A percentile compares a stretch with the other conserved stretches of the same genome.
phyloP scores from a whole-genome alignment of 2,329 filamentous ascomycete species.

The Trichoderma harzianum region DNA sequence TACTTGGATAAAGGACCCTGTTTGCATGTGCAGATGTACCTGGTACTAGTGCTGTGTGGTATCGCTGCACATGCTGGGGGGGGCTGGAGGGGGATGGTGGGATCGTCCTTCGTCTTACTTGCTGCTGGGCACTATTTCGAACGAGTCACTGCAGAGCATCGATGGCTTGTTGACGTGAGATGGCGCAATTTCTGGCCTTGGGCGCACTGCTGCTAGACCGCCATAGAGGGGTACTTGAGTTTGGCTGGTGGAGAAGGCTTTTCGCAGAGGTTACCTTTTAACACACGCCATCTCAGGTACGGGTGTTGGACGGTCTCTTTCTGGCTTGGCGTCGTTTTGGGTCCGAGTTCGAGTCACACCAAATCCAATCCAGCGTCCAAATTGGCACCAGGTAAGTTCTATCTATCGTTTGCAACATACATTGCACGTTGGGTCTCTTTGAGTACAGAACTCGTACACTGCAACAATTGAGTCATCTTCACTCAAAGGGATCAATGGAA shows the following conservation, averaged over 20 bases:
- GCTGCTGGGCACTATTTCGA: neutral
- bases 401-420: neutral
- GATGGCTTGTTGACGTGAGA: constrained; percentile 9
- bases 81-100: neutral
- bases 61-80: neutral
- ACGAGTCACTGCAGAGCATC: neutral
- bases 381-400: neutral
- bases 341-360: neutral
- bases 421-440: neutral
- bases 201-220: neutral
- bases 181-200: constrained; percentile 4
- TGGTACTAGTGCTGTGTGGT: neutral
- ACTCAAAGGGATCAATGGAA: neutral
- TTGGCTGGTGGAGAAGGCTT: too few relatives aligned
- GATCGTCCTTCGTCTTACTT: neutral
- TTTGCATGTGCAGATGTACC: neutral
- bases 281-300: neutral
- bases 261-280: neutral
- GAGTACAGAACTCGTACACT: neutral
- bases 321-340: neutral
- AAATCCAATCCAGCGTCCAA: neutral
- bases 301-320: neutral
- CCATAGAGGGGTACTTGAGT: neutral
- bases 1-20: neutral
- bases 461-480: neutral